Evolutionary conservation across 345 rosid species (phyloP), one percentile per base, ranked within the genome.

Genomic region (Carallia brachiata): DNA sequence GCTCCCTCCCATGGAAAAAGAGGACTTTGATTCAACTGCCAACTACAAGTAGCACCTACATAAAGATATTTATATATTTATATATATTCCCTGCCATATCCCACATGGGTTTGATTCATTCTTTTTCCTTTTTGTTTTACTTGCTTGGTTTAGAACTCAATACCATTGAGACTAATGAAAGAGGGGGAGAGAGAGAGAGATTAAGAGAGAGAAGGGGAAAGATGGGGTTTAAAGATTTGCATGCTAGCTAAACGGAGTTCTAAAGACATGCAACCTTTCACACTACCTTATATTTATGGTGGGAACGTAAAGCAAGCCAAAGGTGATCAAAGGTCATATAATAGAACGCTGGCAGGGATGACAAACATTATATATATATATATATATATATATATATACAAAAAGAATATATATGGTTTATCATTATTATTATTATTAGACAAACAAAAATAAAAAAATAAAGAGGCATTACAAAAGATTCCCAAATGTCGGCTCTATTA

Each of bases 91-190:
- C 50, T 44, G 50, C 50, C 50, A 65, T 36, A 36, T 13, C 44
- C 55, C 64, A 68, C 64, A 68, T 68, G 71, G 71, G 55, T 58
- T 58, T 44, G 56, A 55, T 54, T 27, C 62, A 39, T 27, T 67
- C 36, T 56, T 30, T 60, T 30, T 59, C 10, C 28, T 28, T 58
- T 39, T 10, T 10, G 13, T 23, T 23, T 23, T n/a, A 18, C 39
- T 55, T 55, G 6, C 17, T 40, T 58, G 3, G 5, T 58, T 48
- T n/a, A 40, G 54, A n/a, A 10, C 13, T 44, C 12, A 44, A 44
- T 44, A 44, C 27, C 12, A 27, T 4, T 56, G 60, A 6, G 31
- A 19, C 60, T 30, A 32, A 3, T 8, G 1, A 23, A 9, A 27
- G 28, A 56, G 34, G 28, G 54, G 28, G 7, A 2, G 54, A 67